Percentiles rank a stretch among this genome's conserved stretches.
phyloP scores from a whole-genome alignment of 768 basidiomycete species.

The Tephrocybe sp. region DNA sequence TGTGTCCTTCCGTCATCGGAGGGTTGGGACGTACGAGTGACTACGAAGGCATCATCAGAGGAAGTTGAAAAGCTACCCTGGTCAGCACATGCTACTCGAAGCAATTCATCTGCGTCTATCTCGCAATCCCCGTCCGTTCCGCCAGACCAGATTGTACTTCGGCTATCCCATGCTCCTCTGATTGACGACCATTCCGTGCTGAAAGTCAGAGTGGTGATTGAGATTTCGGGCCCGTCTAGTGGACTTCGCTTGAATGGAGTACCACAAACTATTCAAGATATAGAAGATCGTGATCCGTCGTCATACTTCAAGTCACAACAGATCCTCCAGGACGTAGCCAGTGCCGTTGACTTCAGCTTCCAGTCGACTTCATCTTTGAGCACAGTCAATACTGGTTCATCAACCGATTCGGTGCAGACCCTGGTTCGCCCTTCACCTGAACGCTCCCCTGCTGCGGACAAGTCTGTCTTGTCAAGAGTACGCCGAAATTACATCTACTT shows the following conservation, averaged over 20 bases:
- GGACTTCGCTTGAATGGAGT: slow-evolving; percentile 88
- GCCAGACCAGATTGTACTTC: slow-evolving; percentile 57
- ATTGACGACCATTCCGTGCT: slow-evolving; percentile 75
- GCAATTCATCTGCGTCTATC: slow-evolving; percentile 33
- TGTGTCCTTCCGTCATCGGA: slow-evolving; percentile 73
- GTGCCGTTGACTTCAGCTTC: slow-evolving; percentile 67
- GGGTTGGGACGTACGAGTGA: slow-evolving; percentile 87
- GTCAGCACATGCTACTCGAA: slow-evolving; percentile 60
- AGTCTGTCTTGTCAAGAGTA: slow-evolving; percentile 83
- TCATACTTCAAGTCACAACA: slow-evolving; percentile 59
- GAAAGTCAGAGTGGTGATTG: slow-evolving; percentile 78
- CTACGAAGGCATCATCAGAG: slow-evolving; percentile 71
- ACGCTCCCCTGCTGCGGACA: slow-evolving; percentile 66
- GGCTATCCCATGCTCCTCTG: slow-evolving; percentile 70
- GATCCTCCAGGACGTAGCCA: slow-evolving; percentile 73
- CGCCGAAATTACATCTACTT: slow-evolving; percentile 97
- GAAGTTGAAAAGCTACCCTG: slow-evolving; percentile 74
- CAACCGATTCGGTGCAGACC: slow-evolving; percentile 31
- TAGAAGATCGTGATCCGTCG: slow-evolving; percentile 68
- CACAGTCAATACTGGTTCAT: slow-evolving; percentile 47
- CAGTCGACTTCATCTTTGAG: slow-evolving; percentile 62
- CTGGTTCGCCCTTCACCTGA: slow-evolving; percentile 38
- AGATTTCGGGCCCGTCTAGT: slow-evolving; percentile 73
- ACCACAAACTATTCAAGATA: slow-evolving; percentile 61
- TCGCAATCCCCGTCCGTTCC: slow-evolving; percentile 30